Conservation (phyloP, 2,329 filamentous ascomycete species). For the Periconia sp. region DNA sequence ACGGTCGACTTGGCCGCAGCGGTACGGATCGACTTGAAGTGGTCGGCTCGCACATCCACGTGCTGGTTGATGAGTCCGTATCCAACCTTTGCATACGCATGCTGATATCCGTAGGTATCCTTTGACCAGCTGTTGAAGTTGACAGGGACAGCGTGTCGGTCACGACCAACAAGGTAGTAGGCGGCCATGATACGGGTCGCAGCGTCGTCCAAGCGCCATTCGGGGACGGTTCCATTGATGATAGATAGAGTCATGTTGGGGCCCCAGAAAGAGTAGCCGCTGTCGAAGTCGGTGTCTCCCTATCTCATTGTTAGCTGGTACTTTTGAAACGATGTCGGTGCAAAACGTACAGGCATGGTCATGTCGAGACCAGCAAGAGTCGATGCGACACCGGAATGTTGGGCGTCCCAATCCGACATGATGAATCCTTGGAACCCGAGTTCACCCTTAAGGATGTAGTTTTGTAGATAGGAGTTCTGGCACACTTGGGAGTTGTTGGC, state of each 20-base stretch:
- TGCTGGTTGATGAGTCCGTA: slow-evolving; percentile 73
- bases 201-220: slow-evolving; percentile 90
- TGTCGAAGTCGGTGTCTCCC: slow-evolving; percentile 77
- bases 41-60: slow-evolving; percentile 78
- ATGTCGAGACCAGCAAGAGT: slow-evolving; percentile 78
- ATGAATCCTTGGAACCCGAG: slow-evolving; percentile 81
- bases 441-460: slow-evolving; percentile 76
- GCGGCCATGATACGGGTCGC: slow-evolving; percentile 75
- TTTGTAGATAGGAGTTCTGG: slow-evolving; percentile 76
- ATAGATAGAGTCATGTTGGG: slow-evolving; percentile 84
- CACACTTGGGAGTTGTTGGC: slow-evolving; percentile 80
- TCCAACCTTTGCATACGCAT: slow-evolving; percentile 63
- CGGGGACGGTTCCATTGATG: slow-evolving; percentile 84
- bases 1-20: slow-evolving; percentile 81
- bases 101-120: slow-evolving; percentile 71
- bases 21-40: slow-evolving; percentile 72
- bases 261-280: slow-evolving; percentile 76
- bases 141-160: slow-evolving; percentile 55
- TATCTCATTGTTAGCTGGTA: neutral
- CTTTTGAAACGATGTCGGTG: neutral
- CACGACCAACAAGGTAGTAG: slow-evolving; percentile 65
- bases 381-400: slow-evolving; percentile 67
- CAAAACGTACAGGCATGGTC: slow-evolving; percentile 61
- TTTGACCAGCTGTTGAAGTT: slow-evolving; percentile 90
- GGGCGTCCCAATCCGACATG: slow-evolving; percentile 72